Evolutionary conservation across 176 grass and related monocot genomes (phyloP), one percentile per base, ranked within the genome.

Genomic region (Elymus sibiricus): DNA sequence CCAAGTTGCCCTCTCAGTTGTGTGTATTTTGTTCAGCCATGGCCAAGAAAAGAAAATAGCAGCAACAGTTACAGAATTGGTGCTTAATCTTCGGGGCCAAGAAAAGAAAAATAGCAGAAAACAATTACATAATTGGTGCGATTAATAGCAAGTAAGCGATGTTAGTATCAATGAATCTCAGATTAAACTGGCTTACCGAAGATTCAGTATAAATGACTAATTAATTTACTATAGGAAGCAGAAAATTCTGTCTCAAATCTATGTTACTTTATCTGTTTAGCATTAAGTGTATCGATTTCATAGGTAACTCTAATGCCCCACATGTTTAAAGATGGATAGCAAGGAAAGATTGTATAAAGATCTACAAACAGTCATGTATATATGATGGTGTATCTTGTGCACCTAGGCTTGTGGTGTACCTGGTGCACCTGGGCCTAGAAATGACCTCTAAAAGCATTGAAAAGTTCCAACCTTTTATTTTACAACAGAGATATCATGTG

Each of bases 81-180:
- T 53, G 1, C 49, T 53, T 53, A 53, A 53, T 53, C 49, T 53
- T 19, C 49, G 16, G 47, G 46, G 49, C 49, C 62, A 87, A 87
- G 78, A 72, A 76, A 32, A 53, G 35, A 53, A 80, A 64, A 88
- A 79, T 70, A 77, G 82, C 40, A 79, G 79, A 34, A 90, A 11
- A 11, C 49, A 38, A 61, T 78, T 81, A 93, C 24, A 87, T 40
- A 79, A 68, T 44, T 81, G 74, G 74, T 58, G 80, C 66, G 65
- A 87, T 79, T 74, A 83, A 87, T 73, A 90, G 60, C 74, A 87
- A 80, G 26, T 46, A 47, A 80, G 67, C 28, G 8, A 55, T 60
- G 49, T 74, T 77, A 77, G 24, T 76, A 83, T 34, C 13, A 51
- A 79, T 28, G 35, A 85, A 35, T 56, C 34, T 38, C 31, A 78